phyloP scores from a whole-genome alignment of 148 eudicot species.

The Arctostaphylos glauca region DNA sequence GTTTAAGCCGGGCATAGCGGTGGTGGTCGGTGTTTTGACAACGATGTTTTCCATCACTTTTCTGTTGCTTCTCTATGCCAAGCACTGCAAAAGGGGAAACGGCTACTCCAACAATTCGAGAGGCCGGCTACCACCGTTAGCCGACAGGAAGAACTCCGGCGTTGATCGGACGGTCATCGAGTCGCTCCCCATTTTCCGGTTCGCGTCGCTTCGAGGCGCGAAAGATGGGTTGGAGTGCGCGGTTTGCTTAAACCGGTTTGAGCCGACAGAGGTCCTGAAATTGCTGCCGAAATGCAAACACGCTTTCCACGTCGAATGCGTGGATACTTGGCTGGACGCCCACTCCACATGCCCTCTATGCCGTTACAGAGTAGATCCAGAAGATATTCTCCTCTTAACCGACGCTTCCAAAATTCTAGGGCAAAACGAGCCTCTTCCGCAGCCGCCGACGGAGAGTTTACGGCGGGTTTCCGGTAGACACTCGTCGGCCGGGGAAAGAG shows the following conservation, averaged over 20 bases:
- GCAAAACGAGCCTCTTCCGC: background rate
- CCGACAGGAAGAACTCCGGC: conserved; percentile 54
- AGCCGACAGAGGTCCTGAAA: conserved; percentile 56
- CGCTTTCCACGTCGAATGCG: conserved; percentile 88
- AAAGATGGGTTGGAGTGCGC: conserved; percentile 83
- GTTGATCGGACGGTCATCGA: conserved; percentile 58
- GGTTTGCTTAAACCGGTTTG: conserved; percentile 74
- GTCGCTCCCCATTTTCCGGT: conserved; percentile 69
- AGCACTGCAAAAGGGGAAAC: conserved; percentile 43
- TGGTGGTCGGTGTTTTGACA: conserved; percentile 47
- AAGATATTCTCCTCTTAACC: conserved; percentile 51
- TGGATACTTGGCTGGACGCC: conserved; percentile 88
- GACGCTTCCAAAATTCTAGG: background rate
- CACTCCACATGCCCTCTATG: conserved; percentile 93
- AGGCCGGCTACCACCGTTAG: background rate
- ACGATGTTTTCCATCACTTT: conserved; percentile 58
- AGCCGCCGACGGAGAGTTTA: background rate
- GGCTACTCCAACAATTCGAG: background rate
- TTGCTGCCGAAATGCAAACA: conserved; percentile 80
- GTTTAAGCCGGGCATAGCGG: conserved; percentile 58
- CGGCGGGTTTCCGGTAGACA: conserved; percentile 62
- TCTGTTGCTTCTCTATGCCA: conserved; percentile 56
- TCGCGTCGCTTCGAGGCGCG: conserved; percentile 51
- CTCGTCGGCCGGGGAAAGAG: conserved; percentile 62
- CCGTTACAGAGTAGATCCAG: conserved; percentile 74